A percentile compares a stretch with the other conserved stretches of the same genome.
Conservation (phyloP, 2,329 filamentous ascomycete species). For the Alternaria consortialis region DNA sequence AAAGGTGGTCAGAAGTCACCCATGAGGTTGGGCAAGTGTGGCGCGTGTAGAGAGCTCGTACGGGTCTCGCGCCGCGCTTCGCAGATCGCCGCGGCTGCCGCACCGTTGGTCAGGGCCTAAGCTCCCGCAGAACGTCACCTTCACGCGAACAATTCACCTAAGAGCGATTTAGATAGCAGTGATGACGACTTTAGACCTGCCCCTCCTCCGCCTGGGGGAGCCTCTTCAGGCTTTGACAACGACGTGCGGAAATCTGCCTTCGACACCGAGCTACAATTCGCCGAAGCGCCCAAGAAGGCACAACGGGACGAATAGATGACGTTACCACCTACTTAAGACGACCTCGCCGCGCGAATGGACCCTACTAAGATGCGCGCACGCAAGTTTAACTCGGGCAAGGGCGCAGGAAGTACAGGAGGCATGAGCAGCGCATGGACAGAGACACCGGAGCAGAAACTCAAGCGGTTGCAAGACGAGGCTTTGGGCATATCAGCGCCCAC, state of each 20-base stretch:
- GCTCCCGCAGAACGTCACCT: constrained; percentile 30
- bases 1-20: not conserved
- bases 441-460: constrained; percentile 86
- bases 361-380: constrained; percentile 83
- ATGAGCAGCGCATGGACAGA: constrained; percentile 83
- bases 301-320: constrained; percentile 77
- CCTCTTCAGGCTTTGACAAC: constrained; percentile 21
- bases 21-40: not conserved
- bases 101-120: constrained; percentile 30
- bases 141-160: constrained; percentile 38
- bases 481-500: constrained; percentile 71
- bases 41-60: constrained; percentile 20
- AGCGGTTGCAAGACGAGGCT: constrained; percentile 80
- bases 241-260: constrained; percentile 38
- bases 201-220: constrained; percentile 47
- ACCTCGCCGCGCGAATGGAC: constrained; percentile 70
- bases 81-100: constrained; percentile 22
- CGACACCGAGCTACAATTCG: constrained; percentile 43
- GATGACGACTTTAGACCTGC: constrained; percentile 59
- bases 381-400: constrained; percentile 79
- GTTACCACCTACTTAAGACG: constrained; percentile 61
- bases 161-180: constrained; percentile 45
- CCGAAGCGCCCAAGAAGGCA: constrained; percentile 54
- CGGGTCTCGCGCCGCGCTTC: constrained; percentile 27
- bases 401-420: constrained; percentile 59